These are phyloP conservation scores for Paramyrothecium roridum DNA, from an alignment of 2,329 filamentous ascomycete genomes.

Conservation along the genomic window DNA sequence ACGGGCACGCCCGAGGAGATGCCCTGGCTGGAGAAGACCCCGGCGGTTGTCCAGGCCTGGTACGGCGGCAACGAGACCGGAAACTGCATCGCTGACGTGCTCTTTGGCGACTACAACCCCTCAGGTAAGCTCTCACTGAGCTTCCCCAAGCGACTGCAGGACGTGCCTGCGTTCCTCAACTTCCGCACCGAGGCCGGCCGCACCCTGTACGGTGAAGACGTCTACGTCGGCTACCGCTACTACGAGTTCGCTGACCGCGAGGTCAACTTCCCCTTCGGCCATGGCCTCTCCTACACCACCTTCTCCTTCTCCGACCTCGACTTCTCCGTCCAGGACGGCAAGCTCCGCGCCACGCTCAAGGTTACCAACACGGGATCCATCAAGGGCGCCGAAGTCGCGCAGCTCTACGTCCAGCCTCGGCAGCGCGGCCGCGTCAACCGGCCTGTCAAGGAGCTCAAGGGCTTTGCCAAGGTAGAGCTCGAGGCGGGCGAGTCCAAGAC, in stretches of 20 bases:
- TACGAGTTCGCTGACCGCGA: constrained; percentile 68
- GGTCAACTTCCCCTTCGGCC: constrained; percentile 74
- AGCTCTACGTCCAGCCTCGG: constrained; percentile 55
- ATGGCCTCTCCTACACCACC: constrained; percentile 74
- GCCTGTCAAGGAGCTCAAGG: constrained; percentile 62
- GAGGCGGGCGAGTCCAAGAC: constrained; percentile 55
- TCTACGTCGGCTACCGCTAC: constrained; percentile 79
- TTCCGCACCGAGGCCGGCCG: constrained; percentile 68
- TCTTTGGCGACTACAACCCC: constrained; percentile 72
- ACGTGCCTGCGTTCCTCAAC: constrained; percentile 76
- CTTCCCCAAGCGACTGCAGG: constrained; percentile 65
- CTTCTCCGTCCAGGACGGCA: constrained; percentile 42
- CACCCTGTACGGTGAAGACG: constrained; percentile 74
- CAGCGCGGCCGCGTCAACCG: constrained; percentile 49
- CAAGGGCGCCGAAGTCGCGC: constrained; percentile 52
- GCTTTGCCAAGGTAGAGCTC: constrained; percentile 62
- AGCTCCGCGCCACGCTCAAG: constrained; percentile 44
- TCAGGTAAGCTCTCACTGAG: constrained; percentile 71
- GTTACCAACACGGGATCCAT: constrained; percentile 60
- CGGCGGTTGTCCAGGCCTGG: constrained; percentile 72
- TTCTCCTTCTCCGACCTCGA: constrained; percentile 55
- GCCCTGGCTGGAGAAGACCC: constrained; percentile 60
- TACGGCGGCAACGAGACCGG: constrained; percentile 86
- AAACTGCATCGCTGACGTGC: constrained; percentile 74
- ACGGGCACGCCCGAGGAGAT: constrained; percentile 73